These are phyloP conservation scores for Ceratobasidium sp. DNA, from an alignment of 1,284 basidiomycete species.

Conservation along the genomic window DNA sequence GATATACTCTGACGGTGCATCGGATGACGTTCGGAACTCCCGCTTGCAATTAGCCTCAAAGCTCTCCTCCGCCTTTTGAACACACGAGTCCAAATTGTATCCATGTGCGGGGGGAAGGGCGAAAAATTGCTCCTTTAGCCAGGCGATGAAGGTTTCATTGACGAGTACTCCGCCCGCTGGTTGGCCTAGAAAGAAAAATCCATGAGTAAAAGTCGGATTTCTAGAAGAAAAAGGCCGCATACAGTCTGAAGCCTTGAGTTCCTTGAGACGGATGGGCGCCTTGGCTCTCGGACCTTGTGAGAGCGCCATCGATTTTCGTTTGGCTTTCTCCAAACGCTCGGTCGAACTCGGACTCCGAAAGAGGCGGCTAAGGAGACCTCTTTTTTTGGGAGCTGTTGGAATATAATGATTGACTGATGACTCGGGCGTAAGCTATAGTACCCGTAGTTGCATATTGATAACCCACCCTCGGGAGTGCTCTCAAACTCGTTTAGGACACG, in stretches of 20 bases:
- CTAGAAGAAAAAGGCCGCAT: neutral
- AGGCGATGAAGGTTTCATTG: neutral
- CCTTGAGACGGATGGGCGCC: constrained; percentile 13
- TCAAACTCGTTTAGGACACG: constrained; percentile 6
- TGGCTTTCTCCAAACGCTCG: neutral
- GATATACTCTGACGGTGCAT: neutral
- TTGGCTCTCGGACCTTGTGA: neutral
- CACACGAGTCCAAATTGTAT: neutral
- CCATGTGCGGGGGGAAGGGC: neutral
- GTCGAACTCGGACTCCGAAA: neutral
- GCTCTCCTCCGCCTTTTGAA: constrained; percentile 21
- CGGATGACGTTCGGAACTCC: neutral
- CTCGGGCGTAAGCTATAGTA: neutral
- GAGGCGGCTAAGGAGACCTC: neutral
- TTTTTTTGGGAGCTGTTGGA: neutral
- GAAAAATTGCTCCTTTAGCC: neutral
- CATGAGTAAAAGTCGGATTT: neutral
- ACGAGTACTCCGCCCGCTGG: constrained; percentile 17
- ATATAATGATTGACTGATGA: neutral
- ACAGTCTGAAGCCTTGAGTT: constrained; percentile 24
- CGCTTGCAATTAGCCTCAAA: constrained; percentile 23
- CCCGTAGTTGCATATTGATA: neutral
- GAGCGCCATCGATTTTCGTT: neutral
- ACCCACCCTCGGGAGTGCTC: neutral
- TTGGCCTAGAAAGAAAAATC: neutral